Conservation (phyloP, 208 protist species). For the Leishmania tropica region DNA sequence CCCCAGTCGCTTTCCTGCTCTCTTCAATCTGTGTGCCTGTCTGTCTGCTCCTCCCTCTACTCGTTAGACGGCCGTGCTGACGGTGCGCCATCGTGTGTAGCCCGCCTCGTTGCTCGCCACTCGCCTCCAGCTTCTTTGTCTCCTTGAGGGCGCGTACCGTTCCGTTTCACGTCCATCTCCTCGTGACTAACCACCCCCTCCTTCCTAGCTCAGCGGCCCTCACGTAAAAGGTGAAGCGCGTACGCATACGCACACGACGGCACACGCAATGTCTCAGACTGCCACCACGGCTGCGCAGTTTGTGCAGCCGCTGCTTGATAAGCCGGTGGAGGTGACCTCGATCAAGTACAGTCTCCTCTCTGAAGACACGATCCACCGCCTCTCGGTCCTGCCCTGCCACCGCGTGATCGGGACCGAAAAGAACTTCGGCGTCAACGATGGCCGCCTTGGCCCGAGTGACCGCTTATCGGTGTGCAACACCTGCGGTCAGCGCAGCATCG, state of each 20-base stretch:
- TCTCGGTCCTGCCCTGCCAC: slow-evolving; percentile 79
- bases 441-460: slow-evolving; percentile 91
- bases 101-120: background rate
- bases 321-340: slow-evolving; percentile 70
- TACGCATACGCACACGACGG: background rate
- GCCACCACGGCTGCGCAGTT: slow-evolving; percentile 23
- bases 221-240: background rate
- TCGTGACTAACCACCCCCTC: too few species aligned
- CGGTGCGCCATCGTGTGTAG: too few species aligned
- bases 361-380: slow-evolving; percentile 81
- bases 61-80: background rate
- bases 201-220: background rate
- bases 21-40: background rate
- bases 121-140: too few species aligned
- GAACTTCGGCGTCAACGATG: slow-evolving; percentile 91
- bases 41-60: background rate
- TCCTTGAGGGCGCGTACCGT: too few species aligned
- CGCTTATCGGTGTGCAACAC: slow-evolving; percentile 90
- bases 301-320: slow-evolving; percentile 54
- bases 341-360: slow-evolving; percentile 93
- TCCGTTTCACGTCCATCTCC: too few species aligned
- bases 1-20: background rate
- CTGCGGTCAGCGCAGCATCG: slow-evolving; percentile 87
- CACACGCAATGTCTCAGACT: background rate
- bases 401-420: slow-evolving; percentile 66